Percentiles rank a stretch among this genome's conserved stretches.
These are phyloP conservation scores for Myriosclerotinia duriaeana DNA, from an alignment of 2,329 filamentous ascomycete species.

Conservation along the genomic window DNA sequence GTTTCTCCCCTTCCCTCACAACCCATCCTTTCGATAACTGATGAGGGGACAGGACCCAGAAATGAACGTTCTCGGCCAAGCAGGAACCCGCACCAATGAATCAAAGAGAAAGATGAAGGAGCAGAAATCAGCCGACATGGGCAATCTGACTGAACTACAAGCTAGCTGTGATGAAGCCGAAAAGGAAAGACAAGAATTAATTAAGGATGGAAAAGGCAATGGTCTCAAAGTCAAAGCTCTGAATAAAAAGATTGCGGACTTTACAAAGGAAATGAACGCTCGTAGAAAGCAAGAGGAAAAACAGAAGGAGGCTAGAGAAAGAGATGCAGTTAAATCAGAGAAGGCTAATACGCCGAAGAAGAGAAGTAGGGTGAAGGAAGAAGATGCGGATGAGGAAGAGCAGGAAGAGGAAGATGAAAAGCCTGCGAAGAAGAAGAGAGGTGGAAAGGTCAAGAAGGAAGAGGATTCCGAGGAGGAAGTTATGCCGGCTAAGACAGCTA, in stretches of 20 bases:
- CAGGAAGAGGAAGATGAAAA: slow-evolving; percentile 23
- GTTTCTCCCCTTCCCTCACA: slow-evolving; percentile 3
- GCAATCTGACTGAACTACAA: slow-evolving; percentile 28
- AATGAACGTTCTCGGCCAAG: slow-evolving; percentile 40
- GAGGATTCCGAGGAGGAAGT: slow-evolving; percentile 15
- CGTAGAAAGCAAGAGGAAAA: slow-evolving; percentile 15
- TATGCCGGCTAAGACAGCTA: slow-evolving; percentile 40
- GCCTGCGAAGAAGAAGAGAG: slow-evolving; percentile 16
- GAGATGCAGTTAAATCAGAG: background rate
- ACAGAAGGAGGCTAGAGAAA: background rate
- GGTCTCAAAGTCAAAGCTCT: slow-evolving; percentile 36
- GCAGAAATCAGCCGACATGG: slow-evolving; percentile 26
- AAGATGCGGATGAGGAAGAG: slow-evolving; percentile 23
- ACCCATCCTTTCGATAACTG: background rate
- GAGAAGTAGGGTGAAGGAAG: slow-evolving; percentile 21
- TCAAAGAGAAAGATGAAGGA: slow-evolving; percentile 33
- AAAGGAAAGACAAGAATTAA: slow-evolving; percentile 1
- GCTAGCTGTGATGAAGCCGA: slow-evolving; percentile 24
- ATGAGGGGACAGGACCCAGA: slow-evolving; percentile 38
- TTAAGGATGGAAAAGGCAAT: slow-evolving; percentile 22
- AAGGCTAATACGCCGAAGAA: slow-evolving; percentile 30
- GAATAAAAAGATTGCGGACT: slow-evolving; percentile 33
- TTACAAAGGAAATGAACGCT: slow-evolving; percentile 1
- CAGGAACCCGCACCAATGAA: slow-evolving; percentile 32
- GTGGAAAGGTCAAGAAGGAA: slow-evolving; percentile 20